Conservation (phyloP, 495 filamentous ascomycete species). For the Talaromyces borbonicus region DNA sequence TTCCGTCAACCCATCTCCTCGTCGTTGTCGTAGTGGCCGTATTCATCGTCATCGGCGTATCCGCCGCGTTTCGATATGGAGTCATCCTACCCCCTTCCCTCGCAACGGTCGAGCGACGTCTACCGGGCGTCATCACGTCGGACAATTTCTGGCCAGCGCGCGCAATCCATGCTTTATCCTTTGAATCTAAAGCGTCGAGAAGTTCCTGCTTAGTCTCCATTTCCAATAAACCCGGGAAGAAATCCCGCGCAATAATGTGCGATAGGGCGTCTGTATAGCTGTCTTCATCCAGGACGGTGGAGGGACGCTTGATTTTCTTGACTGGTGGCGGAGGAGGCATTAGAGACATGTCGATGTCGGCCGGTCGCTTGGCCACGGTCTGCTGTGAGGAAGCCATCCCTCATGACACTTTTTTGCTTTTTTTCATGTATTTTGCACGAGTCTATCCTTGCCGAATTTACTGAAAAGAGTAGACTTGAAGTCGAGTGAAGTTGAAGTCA, state of each 20-base stretch:
- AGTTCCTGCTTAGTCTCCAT: slow-evolving; percentile 83
- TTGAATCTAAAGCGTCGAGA: slow-evolving; percentile 77
- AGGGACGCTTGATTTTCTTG: slow-evolving; percentile 87
- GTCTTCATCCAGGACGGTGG: slow-evolving; percentile 87
- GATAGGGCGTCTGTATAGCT: slow-evolving; percentile 84
- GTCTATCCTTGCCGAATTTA: background rate
- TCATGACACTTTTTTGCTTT: background rate
- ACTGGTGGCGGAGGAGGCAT: slow-evolving; percentile 87
- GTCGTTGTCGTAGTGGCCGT: too few relatives aligned
- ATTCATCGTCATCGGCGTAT: slow-evolving; percentile 4
- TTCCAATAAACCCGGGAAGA: slow-evolving; percentile 87
- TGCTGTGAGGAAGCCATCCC: slow-evolving; percentile 22
- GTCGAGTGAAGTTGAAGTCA: too few relatives aligned
- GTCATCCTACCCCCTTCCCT: slow-evolving; percentile 24
- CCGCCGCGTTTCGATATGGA: slow-evolving; percentile 6
- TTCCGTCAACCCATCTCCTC: slow-evolving; percentile 48
- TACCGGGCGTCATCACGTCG: slow-evolving; percentile 72
- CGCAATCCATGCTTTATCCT: slow-evolving; percentile 77
- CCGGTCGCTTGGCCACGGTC: slow-evolving; percentile 27
- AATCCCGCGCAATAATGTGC: slow-evolving; percentile 92
- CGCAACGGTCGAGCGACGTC: slow-evolving; percentile 31
- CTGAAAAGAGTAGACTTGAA: too few relatives aligned
- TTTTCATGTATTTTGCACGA: background rate
- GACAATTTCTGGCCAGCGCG: slow-evolving; percentile 62
- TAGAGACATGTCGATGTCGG: slow-evolving; percentile 54